Base-by-base conservation (phyloP, 768 basidiomycete species). In the Trametes elegans region DNA sequence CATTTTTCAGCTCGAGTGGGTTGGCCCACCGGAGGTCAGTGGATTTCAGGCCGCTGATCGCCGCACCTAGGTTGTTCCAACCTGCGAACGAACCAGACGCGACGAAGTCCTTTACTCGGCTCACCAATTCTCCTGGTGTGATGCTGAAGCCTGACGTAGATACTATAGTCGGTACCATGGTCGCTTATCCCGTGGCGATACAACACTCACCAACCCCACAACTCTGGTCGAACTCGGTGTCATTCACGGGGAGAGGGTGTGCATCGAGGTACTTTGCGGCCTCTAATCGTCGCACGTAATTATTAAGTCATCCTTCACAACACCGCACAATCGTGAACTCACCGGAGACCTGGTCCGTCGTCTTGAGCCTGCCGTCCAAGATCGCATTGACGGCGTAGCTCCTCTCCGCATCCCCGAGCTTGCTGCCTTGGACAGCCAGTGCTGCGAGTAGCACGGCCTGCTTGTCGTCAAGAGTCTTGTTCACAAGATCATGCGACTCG, bases 101-200 rank as follows among this genome's bases (percentile, higher is more conserved):
- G 49, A 93, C 71, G 70, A 88, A 86, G 21, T 77, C 71, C 26
- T 73, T 72, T 44, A 91, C 82, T 19, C 79, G 71, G 1, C 66
- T 66, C 13, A 78, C 70, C 8, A 98, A 74, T 56, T 91, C 82
- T 39, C 79, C 80, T 0, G 83, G 60, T 0, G 88, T 82, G 54
- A 98, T 87, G 51, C 75, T 81, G 70, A 95, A 89, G 14, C 91
- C 95, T 98, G 19, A n/a, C n/a, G n/a, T n/a, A n/a, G n/a, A n/a
- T 6, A 16, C 23, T 9, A 7, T 11, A 41, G 21, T 24, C 10
- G 19, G 10, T 6, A 24, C 8, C 6, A 34, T 11, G 36, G 36
- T 7, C 19, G 28, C 7, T 39, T 7, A 43, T 44, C 42, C 34
- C 21, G 7, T 46, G 14, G 18, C 24, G 9, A 7, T 71, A 0